Evolutionary conservation across 164 flowering plant genomes (phyloP), one percentile per base, ranked within the genome.

Genomic region (Echeveria elegans): DNA sequence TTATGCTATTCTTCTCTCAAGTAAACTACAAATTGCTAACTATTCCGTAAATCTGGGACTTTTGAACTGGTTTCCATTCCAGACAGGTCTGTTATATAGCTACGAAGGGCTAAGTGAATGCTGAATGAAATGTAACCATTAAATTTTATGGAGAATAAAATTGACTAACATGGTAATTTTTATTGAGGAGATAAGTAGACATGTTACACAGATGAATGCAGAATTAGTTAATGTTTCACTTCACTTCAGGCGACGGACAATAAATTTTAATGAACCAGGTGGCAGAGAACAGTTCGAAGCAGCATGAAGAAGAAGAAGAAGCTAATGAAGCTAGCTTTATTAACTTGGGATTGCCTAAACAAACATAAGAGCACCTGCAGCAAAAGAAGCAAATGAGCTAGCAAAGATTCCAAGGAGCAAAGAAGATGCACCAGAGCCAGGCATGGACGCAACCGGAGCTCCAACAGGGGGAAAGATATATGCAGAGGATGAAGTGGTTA

Each of bases 371-470:
- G 32, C 61, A 56, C 32, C 61, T 26, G 18, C 61, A 1, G 28
- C 18, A 3, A 56, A 14, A 14, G 19, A 29, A 56, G 61, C 34
- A 1, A 28, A 12, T 19, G 5, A 56, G 61, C 61, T 56, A 10
- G 61, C 32, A 56, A 0, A 28, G 31, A 11, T 12, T 56, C 61
- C 61, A 6, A 28, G 2, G 61, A 56, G 61, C 32, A 28, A 19
- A 26, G 61, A 56, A 26, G 61, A 26, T 11, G 61, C 61, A 11
- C 61, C 61, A 56, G 61, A 56, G 32, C 61, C 61, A 28, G 31
- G 31, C 61, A 56, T 56, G 61, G 61, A 56, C 6, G 32, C 61
- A 2, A 56, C 61, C 18, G 61, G 61, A 14, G 61, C 32, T 9
- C 61, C 61, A 28, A 19, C 31, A 26, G 61, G 32, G 1, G 61